Conservation (phyloP, 2,329 filamentous ascomycete genomes). For the Teratosphaeria epicoccoides region DNA sequence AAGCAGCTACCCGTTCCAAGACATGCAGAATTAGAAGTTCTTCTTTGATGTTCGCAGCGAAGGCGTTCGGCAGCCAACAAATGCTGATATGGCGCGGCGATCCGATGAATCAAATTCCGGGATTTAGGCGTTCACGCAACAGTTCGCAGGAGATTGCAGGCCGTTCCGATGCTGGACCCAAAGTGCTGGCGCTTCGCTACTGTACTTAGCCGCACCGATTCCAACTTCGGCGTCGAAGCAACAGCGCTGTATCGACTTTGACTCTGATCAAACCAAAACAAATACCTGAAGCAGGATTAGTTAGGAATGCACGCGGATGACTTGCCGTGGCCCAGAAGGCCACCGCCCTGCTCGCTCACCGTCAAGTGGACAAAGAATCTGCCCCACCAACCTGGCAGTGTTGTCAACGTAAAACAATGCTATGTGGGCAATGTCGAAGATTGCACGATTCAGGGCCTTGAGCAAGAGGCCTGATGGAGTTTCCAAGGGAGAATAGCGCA, state of each 20-base stretch:
- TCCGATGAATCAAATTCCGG: background rate
- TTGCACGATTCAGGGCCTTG: background rate
- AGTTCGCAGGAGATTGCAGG: constrained; percentile 31
- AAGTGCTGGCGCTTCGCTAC: constrained; percentile 23
- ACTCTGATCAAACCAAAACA: constrained; percentile 14
- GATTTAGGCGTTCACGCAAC: constrained; percentile 20
- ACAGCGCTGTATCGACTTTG: constrained; percentile 19
- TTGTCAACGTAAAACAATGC: constrained; percentile 14
- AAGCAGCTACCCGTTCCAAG: constrained; percentile 25
- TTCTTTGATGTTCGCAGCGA: constrained; percentile 22
- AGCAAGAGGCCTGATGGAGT: background rate
- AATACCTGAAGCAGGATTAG: constrained; percentile 14
- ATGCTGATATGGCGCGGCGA: background rate
- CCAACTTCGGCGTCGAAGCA: constrained; percentile 18
- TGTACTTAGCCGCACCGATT: constrained; percentile 21
- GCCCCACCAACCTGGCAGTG: constrained; percentile 4
- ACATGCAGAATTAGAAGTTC: constrained; percentile 22
- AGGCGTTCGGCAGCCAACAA: background rate
- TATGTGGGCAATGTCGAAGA: background rate
- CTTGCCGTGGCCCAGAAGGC: constrained; percentile 6
- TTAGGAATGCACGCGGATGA: constrained; percentile 9
- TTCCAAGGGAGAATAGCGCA: background rate
- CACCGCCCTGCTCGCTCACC: constrained; percentile 7
- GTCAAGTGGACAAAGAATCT: constrained; percentile 14
- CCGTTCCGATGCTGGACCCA: constrained; percentile 21